Conservation (phyloP, 495 filamentous ascomycete species). For the Penicillium tannophilum region DNA sequence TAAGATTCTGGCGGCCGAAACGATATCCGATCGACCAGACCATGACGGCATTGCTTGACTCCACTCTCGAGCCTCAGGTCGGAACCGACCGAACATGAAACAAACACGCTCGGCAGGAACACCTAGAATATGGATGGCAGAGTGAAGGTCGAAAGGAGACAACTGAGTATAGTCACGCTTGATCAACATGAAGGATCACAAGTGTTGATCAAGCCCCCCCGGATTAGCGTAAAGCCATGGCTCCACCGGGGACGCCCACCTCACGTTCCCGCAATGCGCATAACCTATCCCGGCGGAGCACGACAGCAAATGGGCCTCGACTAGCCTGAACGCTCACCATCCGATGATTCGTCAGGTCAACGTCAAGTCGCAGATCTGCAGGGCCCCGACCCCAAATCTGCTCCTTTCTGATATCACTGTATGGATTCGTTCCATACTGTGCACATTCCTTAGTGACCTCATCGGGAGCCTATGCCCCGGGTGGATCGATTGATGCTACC, state of each 20-base stretch:
- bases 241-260: slow-evolving; percentile 18
- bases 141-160: not conserved
- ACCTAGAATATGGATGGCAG: not conserved
- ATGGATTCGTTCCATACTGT: slow-evolving; percentile 8
- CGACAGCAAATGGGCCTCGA: slow-evolving; percentile 6
- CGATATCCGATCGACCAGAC: slow-evolving; percentile 22
- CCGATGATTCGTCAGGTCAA: slow-evolving; percentile 23
- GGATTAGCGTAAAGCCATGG: not conserved
- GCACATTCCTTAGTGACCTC: slow-evolving; percentile 40
- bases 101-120: not conserved
- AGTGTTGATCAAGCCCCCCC: too few species aligned
- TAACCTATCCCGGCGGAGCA: slow-evolving; percentile 8
- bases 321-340: slow-evolving; percentile 14
- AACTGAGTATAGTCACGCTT: not conserved
- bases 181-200: not conserved
- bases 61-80: slow-evolving; percentile 26
- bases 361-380: slow-evolving; percentile 33
- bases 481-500: slow-evolving; percentile 25
- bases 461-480: slow-evolving; percentile 22
- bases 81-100: not conserved
- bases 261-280: slow-evolving; percentile 12
- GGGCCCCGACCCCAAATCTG: slow-evolving; percentile 9
- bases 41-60: slow-evolving; percentile 27
- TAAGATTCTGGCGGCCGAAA: not conserved
- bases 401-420: slow-evolving; percentile 18